phyloP scores from a whole-genome alignment of 768 basidiomycete genomes.

The Amanita rimosa region DNA sequence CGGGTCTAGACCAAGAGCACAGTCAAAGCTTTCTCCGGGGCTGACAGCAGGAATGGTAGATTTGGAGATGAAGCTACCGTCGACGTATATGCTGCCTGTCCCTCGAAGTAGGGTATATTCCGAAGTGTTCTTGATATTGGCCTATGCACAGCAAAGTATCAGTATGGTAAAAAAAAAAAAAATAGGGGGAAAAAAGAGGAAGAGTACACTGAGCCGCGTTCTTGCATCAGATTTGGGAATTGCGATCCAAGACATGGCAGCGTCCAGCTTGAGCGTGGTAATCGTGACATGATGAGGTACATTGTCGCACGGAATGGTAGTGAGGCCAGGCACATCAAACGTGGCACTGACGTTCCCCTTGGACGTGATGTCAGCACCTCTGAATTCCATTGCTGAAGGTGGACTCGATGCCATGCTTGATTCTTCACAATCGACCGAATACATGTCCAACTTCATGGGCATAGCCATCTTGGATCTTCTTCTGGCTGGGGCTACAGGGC shows the following conservation, averaged over 20 bases:
- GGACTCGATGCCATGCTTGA: neutral
- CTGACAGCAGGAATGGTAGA: constrained; percentile 22
- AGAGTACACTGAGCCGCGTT: constrained; percentile 19
- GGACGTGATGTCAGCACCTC: constrained; percentile 11
- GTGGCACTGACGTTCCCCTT: constrained; percentile 21
- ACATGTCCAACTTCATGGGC: too few relatives aligned
- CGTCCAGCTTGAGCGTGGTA: constrained; percentile 18
- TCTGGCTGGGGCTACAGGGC: too few relatives aligned
- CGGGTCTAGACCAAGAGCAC: constrained; percentile 27
- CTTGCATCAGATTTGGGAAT: constrained; percentile 24
- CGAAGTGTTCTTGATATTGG: constrained; percentile 26
- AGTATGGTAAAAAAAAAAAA: neutral
- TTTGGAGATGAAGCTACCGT: constrained; percentile 29
- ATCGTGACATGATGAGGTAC: constrained; percentile 22
- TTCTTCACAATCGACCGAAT: neutral
- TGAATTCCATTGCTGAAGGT: neutral
- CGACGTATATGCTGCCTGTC: constrained; percentile 25
- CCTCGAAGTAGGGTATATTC: constrained; percentile 26
- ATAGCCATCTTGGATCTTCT: neutral
- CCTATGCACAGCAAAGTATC: constrained; percentile 12
- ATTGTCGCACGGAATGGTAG: constrained; percentile 21
- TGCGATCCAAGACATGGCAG: constrained; percentile 23
- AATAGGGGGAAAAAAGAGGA: neutral
- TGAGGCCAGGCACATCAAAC: constrained; percentile 20
- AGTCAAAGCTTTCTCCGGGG: constrained; percentile 28